Conservation (phyloP, 495 filamentous ascomycete species). For the Xylaria acuta region DNA sequence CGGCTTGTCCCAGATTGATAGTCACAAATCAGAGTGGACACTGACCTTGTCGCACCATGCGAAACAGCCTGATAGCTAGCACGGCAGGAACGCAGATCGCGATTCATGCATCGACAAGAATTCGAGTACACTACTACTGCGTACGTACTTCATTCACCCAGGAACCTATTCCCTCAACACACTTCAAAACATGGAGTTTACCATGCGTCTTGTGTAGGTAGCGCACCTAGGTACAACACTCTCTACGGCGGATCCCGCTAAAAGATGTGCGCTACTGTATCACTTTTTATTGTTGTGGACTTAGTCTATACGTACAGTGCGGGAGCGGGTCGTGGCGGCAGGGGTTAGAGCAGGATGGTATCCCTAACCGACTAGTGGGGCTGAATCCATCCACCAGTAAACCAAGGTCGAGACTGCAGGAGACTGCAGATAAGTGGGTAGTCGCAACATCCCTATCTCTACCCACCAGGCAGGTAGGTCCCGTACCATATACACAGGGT, state of each 20-base stretch:
- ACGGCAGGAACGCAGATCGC: constrained; percentile 4
- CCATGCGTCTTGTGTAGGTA: neutral
- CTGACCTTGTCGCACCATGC: neutral
- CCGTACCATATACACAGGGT: neutral
- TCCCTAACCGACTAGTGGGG: neutral
- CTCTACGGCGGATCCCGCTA: neutral
- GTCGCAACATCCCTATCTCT: constrained; percentile 5
- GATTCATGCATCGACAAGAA: constrained; percentile 7
- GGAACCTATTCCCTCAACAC: neutral
- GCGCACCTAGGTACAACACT: neutral
- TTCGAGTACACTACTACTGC: neutral
- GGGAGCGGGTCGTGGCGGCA: neutral
- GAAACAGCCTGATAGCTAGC: constrained; percentile 7
- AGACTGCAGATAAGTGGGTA: constrained; percentile 11
- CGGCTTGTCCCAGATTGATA: neutral
- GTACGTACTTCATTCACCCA: neutral
- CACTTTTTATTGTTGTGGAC: neutral
- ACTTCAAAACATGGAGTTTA: neutral
- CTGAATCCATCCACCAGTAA: neutral
- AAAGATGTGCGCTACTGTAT: neutral
- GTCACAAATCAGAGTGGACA: neutral
- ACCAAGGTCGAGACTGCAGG: constrained; percentile 2
- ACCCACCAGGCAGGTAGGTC: neutral
- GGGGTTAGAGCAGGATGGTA: neutral
- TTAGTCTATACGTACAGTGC: neutral